These are phyloP conservation scores for Penicillium oxalicum DNA, from an alignment of 2,329 filamentous ascomycete genomes.

Conservation along the genomic window DNA sequence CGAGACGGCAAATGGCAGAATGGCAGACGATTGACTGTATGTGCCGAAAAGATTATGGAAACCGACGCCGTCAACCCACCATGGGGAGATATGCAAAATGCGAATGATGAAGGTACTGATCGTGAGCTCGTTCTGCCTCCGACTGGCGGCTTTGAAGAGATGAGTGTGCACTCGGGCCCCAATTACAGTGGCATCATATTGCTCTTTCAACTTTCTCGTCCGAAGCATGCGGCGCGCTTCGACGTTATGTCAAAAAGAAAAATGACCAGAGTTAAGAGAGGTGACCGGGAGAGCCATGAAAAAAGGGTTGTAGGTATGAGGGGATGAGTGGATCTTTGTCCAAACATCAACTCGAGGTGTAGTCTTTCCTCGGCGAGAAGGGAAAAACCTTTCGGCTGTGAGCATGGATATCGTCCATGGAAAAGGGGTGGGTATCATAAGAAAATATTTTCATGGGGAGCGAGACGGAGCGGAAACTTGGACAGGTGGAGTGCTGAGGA, in stretches of 20 bases:
- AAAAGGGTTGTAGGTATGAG: no score
- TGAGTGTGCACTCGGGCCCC: constrained; percentile 2
- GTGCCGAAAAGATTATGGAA: constrained; percentile 2
- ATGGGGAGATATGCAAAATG: constrained; percentile 11
- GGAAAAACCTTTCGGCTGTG: no score
- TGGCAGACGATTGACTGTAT: background rate
- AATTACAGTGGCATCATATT: background rate
- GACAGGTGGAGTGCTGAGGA: no score
- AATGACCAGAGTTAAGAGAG: no score
- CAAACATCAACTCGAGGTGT: no score
- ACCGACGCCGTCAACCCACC: constrained; percentile 1
- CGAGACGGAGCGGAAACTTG: constrained; percentile 12
- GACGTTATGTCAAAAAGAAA: no score
- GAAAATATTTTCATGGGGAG: constrained; percentile 27
- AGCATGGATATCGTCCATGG: constrained; percentile 19
- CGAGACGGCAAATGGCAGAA: background rate
- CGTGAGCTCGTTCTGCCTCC: constrained; percentile 11
- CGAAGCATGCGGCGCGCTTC: no score
- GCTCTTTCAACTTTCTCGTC: constrained; percentile 2
- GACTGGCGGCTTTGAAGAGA: constrained; percentile 4
- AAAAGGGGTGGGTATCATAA: constrained; percentile 37
- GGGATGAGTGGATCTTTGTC: no score
- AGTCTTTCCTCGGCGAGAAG: background rate
- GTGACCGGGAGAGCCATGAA: no score
- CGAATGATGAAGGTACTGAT: constrained; percentile 9